phyloP scores from a whole-genome alignment of 2,329 filamentous ascomycete genomes.

The Hymenoscyphus linearis region DNA sequence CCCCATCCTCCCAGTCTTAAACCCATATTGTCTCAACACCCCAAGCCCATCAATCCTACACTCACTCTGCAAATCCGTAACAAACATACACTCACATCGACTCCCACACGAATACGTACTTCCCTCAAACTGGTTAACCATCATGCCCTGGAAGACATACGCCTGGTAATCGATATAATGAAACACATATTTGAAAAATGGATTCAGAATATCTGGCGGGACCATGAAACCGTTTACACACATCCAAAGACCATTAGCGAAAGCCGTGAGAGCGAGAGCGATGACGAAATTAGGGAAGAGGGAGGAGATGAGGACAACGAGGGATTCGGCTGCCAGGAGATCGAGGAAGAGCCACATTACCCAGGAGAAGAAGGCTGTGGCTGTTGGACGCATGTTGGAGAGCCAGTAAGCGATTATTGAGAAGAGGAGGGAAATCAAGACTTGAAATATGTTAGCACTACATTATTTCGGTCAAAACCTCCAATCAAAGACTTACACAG shows the following conservation, averaged over 20 bases:
- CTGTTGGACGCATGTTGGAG: slow-evolving; percentile 64
- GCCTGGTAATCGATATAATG: slow-evolving; percentile 85
- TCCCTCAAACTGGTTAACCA: slow-evolving; percentile 76
- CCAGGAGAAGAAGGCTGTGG: slow-evolving; percentile 67
- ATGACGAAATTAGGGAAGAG: slow-evolving; percentile 77
- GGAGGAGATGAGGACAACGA: slow-evolving; percentile 71
- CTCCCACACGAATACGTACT: slow-evolving; percentile 56
- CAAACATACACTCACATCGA: slow-evolving; percentile 60
- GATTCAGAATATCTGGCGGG: slow-evolving; percentile 64
- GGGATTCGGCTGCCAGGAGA: slow-evolving; percentile 72
- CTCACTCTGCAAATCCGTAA: slow-evolving; percentile 52
- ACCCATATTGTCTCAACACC: slow-evolving; percentile 67
- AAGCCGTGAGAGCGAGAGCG: slow-evolving; percentile 71
- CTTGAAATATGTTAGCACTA: not conserved
- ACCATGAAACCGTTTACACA: slow-evolving; percentile 79
- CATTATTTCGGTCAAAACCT: not conserved
- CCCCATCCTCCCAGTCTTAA: slow-evolving; percentile 55
- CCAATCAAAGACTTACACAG: slow-evolving; percentile 45
- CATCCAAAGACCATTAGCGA: slow-evolving; percentile 90
- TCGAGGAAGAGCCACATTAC: slow-evolving; percentile 83
- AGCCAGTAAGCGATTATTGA: slow-evolving; percentile 76
- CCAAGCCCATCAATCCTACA: slow-evolving; percentile 67
- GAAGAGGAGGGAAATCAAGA: slow-evolving; percentile 72
- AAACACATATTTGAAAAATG: slow-evolving; percentile 82
- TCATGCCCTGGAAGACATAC: slow-evolving; percentile 89